Base-by-base conservation (phyloP, 2,329 filamentous ascomycete species). In the Epichloe sp. region DNA sequence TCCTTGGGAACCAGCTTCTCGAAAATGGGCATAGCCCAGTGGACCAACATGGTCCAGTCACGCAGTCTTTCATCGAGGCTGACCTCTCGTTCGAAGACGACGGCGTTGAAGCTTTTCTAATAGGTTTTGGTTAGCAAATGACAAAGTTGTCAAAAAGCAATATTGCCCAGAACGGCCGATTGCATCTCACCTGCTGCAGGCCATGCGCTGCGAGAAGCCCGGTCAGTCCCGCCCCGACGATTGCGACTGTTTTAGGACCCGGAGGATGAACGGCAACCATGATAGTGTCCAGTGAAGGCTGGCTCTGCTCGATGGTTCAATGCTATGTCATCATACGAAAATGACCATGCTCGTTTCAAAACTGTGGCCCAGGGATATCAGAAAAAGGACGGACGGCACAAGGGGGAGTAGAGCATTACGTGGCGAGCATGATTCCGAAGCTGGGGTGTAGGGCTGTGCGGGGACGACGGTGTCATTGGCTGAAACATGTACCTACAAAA, bases 21-120 rank as follows among this genome's bases (percentile, higher is more conserved):
- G 47, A 71, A 61, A 5, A 59, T 57, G 1, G 65, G 61, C 57
- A 69, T 62, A 12, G 63, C 68, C 69, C 69, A 71, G 54, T 69
- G 67, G 21, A 70, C 54, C 11, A 67, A 58, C 35, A 70, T 67
- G n/a, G 63, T 65, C 67, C 67, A 69, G 58, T 69, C 67, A 49
- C 67, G 64, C 3, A 52, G 46, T 8, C 65, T 62, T 21, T 58
- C 57, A 8, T 62, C 55, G 50, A 66, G 44, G 48, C 58, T 54
- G 2, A 50, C 47, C 36, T 68, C 67, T 15, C 52, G 46, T 21
- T 69, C 67, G 47, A 62, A 67, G 2, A 69, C 53, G 35, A 56
- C 49, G 5, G 64, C 64, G 5, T 58, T 47, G 52, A 69, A 65
- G 26, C 65, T 66, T 43, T 62, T 59, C 63, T 68, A 31, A 3